Percentiles rank a stretch among this genome's conserved stretches.
Evolutionary conservation across 169 alveolate species (phyloP).

Genomic region (Cryptosporidium viatorum): DNA sequence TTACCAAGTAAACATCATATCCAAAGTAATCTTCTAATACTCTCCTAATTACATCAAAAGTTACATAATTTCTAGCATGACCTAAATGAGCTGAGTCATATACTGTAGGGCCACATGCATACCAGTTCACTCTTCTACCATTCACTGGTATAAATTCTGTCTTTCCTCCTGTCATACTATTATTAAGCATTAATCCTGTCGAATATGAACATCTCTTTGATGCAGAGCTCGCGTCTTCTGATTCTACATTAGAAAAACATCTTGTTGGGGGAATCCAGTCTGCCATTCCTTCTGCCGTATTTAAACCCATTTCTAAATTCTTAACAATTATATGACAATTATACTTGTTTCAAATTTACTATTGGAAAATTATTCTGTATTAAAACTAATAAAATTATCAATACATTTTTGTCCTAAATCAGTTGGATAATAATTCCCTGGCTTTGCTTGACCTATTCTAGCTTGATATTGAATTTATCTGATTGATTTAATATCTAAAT

Average conservation of each 20-base stretch:
- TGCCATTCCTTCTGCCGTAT: constrained; percentile 52
- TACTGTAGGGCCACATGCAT: constrained; percentile 96
- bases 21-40: constrained; percentile 94
- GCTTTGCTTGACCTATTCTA: not conserved
- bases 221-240: not conserved
- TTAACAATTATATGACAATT: no score
- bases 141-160: constrained; percentile 75
- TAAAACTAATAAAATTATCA: not conserved
- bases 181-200: constrained; percentile 52
- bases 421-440: not conserved
- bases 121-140: constrained; percentile 89
- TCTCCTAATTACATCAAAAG: constrained; percentile 95
- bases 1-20: constrained; percentile 93
- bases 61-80: constrained; percentile 98
- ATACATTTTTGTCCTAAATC: not conserved
- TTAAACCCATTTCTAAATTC: constrained; percentile 33
- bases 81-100: constrained; percentile 99
- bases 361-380: not conserved
- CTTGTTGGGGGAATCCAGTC: constrained; percentile 73
- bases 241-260: not conserved
- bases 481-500: not conserved
- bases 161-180: constrained; percentile 67
- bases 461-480: not conserved
- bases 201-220: constrained; percentile 42
- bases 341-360: not conserved